Conservation (phyloP, 2,329 filamentous ascomycete genomes). For the Trichoderma atrobrunneum region DNA sequence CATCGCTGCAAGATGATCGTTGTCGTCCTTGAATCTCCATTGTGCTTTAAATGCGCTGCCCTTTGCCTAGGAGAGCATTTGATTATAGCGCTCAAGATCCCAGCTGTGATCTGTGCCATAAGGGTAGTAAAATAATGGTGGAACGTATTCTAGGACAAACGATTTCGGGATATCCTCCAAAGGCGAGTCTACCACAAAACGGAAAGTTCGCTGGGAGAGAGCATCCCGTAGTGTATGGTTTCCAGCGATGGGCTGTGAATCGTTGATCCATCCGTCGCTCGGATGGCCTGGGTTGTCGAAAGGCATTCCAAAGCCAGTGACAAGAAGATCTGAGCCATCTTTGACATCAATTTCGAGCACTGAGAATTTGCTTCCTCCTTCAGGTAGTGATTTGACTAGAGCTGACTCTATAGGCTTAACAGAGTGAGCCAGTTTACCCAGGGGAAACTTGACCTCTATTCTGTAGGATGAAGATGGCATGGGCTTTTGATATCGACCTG, state of each 20-base stretch:
- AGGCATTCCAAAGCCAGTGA: not conserved
- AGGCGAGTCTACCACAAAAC: not conserved
- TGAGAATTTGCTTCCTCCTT: not conserved
- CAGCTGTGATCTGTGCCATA: not conserved
- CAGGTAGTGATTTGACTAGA: not conserved
- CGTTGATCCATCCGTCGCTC: not conserved
- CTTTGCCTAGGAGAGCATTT: not conserved
- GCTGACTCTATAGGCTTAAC: not conserved
- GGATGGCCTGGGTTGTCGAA: not conserved
- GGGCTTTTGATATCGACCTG: not conserved
- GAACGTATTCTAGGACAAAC: not conserved
- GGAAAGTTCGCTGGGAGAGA: not conserved
- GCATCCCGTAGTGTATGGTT: not conserved
- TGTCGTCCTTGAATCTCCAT: not conserved
- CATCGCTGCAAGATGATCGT: conserved; percentile 10
- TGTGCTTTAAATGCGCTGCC: not conserved
- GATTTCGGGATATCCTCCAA: not conserved
- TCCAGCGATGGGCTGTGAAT: not conserved
- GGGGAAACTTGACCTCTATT: not conserved
- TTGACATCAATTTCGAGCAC: not conserved
- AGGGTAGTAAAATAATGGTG: not conserved
- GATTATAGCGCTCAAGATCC: not conserved
- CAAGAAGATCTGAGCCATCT: not conserved
- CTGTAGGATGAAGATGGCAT: not conserved
- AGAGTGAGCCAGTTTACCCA: not conserved